Evolutionary conservation across 2,329 filamentous ascomycete genomes (phyloP).

Genomic region (Diplodia scrobiculata): DNA sequence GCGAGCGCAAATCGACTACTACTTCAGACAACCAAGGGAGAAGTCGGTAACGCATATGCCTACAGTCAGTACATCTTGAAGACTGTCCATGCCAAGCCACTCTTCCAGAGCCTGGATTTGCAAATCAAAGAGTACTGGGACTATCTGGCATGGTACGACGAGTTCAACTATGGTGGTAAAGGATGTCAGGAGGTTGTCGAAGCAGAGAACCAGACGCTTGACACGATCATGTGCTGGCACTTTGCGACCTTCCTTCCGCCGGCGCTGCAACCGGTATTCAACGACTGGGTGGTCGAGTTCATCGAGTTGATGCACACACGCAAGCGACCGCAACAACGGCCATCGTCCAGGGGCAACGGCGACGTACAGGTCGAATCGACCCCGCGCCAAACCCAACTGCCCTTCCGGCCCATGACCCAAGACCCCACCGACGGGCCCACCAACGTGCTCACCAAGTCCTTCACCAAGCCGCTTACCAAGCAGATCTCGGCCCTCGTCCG

Average conservation of each 20-base stretch:
- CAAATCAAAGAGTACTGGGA: constrained; percentile 99
- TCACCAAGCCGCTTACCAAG: constrained; percentile 88
- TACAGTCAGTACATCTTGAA: constrained; percentile 98
- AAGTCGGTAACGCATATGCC: constrained; percentile 93
- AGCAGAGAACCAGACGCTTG: constrained; percentile 74
- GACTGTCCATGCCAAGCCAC: constrained; percentile 89
- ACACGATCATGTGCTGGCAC: constrained; percentile 98
- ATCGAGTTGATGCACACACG: constrained; percentile 88
- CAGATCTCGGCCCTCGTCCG: constrained; percentile 80
- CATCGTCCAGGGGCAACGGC: constrained; percentile 46
- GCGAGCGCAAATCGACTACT: constrained; percentile 86
- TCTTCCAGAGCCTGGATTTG: constrained; percentile 96
- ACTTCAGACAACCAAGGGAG: constrained; percentile 92
- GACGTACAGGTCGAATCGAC: constrained; percentile 40
- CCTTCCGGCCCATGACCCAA: constrained; percentile 57
- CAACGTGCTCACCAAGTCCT: constrained; percentile 73
- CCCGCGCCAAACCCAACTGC: constrained; percentile 62
- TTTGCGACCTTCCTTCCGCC: constrained; percentile 83
- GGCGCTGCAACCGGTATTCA: constrained; percentile 79
- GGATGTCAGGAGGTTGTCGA: constrained; percentile 80
- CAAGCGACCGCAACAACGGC: constrained; percentile 63
- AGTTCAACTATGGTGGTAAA: constrained; percentile 97
- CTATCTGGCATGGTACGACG: constrained; percentile 97
- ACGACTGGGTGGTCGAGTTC: constrained; percentile 92
- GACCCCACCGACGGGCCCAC: constrained; percentile 56